These are phyloP conservation scores for Chiua sp. DNA, from an alignment of 1,284 basidiomycete genomes.

Conservation along the genomic window DNA sequence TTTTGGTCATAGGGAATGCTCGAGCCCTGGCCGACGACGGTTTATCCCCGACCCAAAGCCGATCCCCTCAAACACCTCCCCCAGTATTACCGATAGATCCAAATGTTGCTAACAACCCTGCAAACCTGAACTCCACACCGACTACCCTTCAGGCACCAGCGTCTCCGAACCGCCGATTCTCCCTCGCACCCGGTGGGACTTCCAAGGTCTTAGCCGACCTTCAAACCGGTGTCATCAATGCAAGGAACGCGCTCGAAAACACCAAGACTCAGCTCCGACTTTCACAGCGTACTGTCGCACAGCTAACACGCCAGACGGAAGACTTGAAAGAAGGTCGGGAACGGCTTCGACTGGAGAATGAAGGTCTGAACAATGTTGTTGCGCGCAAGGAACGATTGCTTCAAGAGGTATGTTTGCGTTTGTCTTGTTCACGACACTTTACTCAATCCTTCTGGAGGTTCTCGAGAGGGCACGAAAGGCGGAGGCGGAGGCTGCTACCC, in stretches of 20 bases:
- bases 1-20: conserved; percentile 66
- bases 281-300: conserved; percentile 79
- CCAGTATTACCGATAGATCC: conserved; percentile 35
- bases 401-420: conserved; percentile 67
- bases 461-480: conserved; percentile 83
- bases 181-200: conserved; percentile 76
- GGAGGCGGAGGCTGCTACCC: conserved; percentile 68
- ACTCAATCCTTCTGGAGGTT: conserved; percentile 50
- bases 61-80: conserved; percentile 33
- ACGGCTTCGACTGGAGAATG: conserved; percentile 81
- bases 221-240: conserved; percentile 81
- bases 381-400: conserved; percentile 84
- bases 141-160: conserved; percentile 40
- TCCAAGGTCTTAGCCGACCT: conserved; percentile 85
- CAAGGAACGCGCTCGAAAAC: conserved; percentile 80
- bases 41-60: conserved; percentile 41
- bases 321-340: conserved; percentile 87
- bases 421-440: neutral
- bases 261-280: conserved; percentile 78
- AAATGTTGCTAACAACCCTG: conserved; percentile 26
- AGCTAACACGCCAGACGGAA: conserved; percentile 81
- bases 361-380: conserved; percentile 84
- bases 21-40: conserved; percentile 80
- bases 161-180: conserved; percentile 58
- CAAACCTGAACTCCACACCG: conserved; percentile 30